Base-by-base conservation (phyloP, 768 basidiomycete species). In the Rhodotorula diobovata region DNA sequence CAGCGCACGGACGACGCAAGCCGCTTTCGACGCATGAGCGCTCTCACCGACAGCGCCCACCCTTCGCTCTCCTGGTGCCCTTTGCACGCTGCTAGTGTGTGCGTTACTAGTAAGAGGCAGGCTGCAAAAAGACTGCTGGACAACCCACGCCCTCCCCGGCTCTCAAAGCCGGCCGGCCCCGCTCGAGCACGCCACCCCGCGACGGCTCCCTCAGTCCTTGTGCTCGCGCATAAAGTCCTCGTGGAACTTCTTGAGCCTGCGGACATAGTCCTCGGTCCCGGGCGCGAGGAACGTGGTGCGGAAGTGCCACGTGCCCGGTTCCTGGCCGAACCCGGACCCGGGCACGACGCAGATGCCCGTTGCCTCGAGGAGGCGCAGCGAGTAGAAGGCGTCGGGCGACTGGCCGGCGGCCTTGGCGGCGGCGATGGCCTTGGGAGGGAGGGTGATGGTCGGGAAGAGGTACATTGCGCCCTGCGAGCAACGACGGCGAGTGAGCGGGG, bases 291-390 rank as follows among this genome's bases (percentile, higher is more conserved):
- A 96, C 15, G 96, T 99, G 79, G 97, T 81, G 46, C 95, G 83
- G 79, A 96, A 89, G 81, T 99, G 95, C 81, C 87, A 88, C 78
- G 93, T 89, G 35, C 90, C 92, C 61, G 89, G 87, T 81, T 85
- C 89, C 83, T 97, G 94, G 10, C 94, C 94, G 79, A 99, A 99
- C 1, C 95, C 95, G 59, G 87, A 88, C 1, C 95, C 95, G 11
- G 93, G 91, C 10, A 97, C 90, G 32, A 90, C 90, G 77, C 93
- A 96, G 73, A 98, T 96, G 10, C 93, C 93, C 0, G 92, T 93
- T 80, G 85, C 85, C 72, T 95, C 91, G 62, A 99, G 84, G 61
- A 99, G 80, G 74, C 84, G 86, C 48, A 95, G 83, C 32, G 91
- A 86, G 79, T 99, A 99, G 78, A 94, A 88, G 54, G 87, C 88